Percentiles rank a stretch among this genome's conserved stretches.
Evolutionary conservation across 768 basidiomycete genomes (phyloP).

Genomic region (Suillus spraguei): DNA sequence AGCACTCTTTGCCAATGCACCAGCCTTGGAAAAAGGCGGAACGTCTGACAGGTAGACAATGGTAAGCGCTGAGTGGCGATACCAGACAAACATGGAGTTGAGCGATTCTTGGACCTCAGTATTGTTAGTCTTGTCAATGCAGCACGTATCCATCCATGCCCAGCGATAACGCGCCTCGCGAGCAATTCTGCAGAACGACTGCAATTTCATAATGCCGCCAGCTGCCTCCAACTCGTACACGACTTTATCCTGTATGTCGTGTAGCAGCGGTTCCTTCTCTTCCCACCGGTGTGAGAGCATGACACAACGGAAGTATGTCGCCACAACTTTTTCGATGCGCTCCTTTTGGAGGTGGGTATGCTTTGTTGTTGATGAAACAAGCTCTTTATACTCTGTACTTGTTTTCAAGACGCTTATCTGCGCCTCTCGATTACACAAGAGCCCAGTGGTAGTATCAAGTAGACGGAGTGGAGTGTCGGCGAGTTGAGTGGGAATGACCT

Average conservation of each 20-base stretch:
- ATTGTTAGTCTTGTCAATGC: neutral
- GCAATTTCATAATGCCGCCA: neutral
- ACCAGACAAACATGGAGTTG: slow-evolving; percentile 1
- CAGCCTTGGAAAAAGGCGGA: slow-evolving; percentile 1
- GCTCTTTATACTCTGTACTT: neutral
- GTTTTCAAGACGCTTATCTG: neutral
- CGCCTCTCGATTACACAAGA: neutral
- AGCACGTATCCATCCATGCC: slow-evolving; percentile 4
- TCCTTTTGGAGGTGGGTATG: neutral
- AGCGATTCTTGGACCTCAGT: neutral
- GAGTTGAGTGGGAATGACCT: neutral
- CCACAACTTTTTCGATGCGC: neutral
- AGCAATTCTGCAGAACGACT: neutral
- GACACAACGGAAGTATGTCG: slow-evolving; percentile 1
- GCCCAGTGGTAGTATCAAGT: neutral
- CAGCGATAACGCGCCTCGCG: neutral
- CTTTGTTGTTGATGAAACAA: neutral
- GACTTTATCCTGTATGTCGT: neutral
- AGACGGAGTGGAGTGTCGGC: neutral
- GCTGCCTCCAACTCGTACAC: neutral
- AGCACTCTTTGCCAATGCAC: neutral
- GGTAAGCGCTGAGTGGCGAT: slow-evolving; percentile 2
- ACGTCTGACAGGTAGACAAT: slow-evolving; percentile 1
- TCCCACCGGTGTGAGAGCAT: slow-evolving; percentile 5
- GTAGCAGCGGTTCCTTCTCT: neutral